phyloP scores from a whole-genome alignment of 805 yeast genomes.

The Saccharomycopsis javanensis region DNA sequence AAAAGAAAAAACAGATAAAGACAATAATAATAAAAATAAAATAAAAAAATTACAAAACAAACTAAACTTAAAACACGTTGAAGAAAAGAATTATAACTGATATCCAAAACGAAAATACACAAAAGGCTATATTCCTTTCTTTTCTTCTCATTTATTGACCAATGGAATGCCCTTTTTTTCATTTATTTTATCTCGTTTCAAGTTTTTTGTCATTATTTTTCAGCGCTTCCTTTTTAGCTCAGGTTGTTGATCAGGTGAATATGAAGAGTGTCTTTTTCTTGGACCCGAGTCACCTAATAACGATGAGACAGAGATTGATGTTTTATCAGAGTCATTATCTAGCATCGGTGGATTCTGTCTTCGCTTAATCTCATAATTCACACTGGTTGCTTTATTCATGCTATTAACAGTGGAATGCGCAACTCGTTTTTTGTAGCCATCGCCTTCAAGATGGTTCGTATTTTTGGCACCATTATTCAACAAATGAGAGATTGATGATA shows the following conservation, averaged over 20 bases:
- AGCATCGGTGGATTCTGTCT: neutral
- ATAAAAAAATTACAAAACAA: too few relatives aligned
- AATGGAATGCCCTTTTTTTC: too few relatives aligned
- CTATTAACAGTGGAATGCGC: too few relatives aligned
- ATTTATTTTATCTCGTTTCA: too few relatives aligned
- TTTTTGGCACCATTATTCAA: constrained; percentile 2
- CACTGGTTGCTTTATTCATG: too few relatives aligned
- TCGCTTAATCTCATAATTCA: neutral
- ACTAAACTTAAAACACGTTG: too few relatives aligned
- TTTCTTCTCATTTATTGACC: too few relatives aligned
- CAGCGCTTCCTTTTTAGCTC: neutral
- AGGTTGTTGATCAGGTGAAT: neutral
- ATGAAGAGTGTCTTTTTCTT: neutral
- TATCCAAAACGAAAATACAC: too few relatives aligned
- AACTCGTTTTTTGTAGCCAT: neutral
- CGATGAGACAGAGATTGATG: neutral
- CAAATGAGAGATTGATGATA: constrained; percentile 15
- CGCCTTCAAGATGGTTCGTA: neutral
- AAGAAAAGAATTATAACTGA: too few relatives aligned
- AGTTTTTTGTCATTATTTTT: neutral
- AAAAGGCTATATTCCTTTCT: too few relatives aligned
- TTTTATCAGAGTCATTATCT: neutral
- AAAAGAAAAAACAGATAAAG: too few relatives aligned
- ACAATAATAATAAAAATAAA: too few relatives aligned
- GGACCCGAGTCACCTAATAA: neutral